Percentiles rank a stretch among this genome's conserved stretches.
phyloP scores from a whole-genome alignment of 495 filamentous ascomycete genomes.

The Recurvomyces mirabilis region DNA sequence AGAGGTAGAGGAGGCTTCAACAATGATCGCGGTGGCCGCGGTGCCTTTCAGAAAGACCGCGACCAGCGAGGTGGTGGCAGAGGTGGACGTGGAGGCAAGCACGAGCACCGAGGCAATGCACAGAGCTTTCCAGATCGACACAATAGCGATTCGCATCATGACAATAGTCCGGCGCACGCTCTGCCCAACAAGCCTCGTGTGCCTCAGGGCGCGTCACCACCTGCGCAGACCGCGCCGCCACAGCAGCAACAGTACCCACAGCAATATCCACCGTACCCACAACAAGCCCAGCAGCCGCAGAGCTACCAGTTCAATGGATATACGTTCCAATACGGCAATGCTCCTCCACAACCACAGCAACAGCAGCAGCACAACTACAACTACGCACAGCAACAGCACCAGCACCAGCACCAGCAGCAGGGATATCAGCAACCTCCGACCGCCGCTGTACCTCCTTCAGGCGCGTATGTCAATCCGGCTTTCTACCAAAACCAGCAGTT shows the following conservation, averaged over 20 bases:
- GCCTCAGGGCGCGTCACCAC: not conserved
- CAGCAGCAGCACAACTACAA: not conserved
- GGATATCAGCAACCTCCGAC: slow-evolving; percentile 1
- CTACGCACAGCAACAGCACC: not conserved
- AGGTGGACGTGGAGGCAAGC: not conserved
- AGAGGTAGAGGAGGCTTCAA: slow-evolving; percentile 16
- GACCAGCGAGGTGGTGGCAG: slow-evolving; percentile 5
- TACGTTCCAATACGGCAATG: slow-evolving; percentile 16
- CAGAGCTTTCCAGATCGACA: slow-evolving; percentile 21
- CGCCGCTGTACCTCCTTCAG: not conserved
- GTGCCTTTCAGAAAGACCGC: slow-evolving; percentile 5
- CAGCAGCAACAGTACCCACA: not conserved
- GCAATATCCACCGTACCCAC: not conserved
- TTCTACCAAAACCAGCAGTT: not conserved
- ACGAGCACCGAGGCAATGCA: slow-evolving; percentile 10
- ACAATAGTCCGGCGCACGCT: not conserved
- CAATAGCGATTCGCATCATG: slow-evolving; percentile 11
- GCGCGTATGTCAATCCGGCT: slow-evolving; percentile 1
- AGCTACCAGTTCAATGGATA: slow-evolving; percentile 20
- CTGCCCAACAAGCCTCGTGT: slow-evolving; percentile 4
- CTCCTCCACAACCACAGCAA: slow-evolving; percentile 6
- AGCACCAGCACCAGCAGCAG: slow-evolving; percentile 1
- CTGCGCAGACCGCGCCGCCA: not conserved
- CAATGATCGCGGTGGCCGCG: slow-evolving; percentile 24
- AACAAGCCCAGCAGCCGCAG: slow-evolving; percentile 4